These are phyloP conservation scores for Tylopilus subfusipes DNA, from an alignment of 768 basidiomycete species.

Conservation along the genomic window DNA sequence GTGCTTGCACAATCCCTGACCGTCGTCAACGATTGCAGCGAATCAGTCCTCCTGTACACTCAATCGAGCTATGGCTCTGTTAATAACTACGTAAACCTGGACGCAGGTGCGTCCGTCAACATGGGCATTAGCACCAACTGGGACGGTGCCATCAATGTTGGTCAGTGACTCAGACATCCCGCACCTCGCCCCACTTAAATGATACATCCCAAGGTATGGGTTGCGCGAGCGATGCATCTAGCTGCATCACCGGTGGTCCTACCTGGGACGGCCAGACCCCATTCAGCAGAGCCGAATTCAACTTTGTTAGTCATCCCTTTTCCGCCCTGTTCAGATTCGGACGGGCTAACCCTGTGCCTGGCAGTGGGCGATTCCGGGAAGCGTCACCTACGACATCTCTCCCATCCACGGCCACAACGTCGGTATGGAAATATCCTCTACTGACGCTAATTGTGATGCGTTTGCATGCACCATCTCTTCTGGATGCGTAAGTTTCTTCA, in stretches of 20 bases:
- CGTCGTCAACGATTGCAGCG: constrained; percentile 20
- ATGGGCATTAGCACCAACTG: constrained; percentile 19
- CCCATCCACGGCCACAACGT: constrained; percentile 12
- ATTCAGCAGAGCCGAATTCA: constrained; percentile 3
- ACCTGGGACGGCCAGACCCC: constrained; percentile 21
- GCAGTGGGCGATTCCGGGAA: not conserved
- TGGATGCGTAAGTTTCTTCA: constrained; percentile 14
- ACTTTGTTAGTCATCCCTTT: not conserved
- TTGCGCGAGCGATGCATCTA: constrained; percentile 12
- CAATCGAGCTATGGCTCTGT: constrained; percentile 22
- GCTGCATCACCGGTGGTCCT: constrained; percentile 21
- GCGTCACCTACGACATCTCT: constrained; percentile 23
- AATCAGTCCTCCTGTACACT: constrained; percentile 20
- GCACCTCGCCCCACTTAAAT: not conserved
- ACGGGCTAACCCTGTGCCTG: too few relatives aligned
- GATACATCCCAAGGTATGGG: constrained; percentile 12
- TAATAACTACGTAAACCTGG: constrained; percentile 18
- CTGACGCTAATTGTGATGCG: constrained; percentile 11
- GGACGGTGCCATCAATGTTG: constrained; percentile 25
- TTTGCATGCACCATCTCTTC: constrained; percentile 18
- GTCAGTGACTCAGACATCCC: constrained; percentile 1
- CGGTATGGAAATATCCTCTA: constrained; percentile 17
- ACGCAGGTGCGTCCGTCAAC: constrained; percentile 9
- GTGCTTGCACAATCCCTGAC: constrained; percentile 21
- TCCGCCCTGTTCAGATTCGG: too few relatives aligned